phyloP scores from a whole-genome alignment of 352 stramenopile species.

The Pythium phragmitis region DNA sequence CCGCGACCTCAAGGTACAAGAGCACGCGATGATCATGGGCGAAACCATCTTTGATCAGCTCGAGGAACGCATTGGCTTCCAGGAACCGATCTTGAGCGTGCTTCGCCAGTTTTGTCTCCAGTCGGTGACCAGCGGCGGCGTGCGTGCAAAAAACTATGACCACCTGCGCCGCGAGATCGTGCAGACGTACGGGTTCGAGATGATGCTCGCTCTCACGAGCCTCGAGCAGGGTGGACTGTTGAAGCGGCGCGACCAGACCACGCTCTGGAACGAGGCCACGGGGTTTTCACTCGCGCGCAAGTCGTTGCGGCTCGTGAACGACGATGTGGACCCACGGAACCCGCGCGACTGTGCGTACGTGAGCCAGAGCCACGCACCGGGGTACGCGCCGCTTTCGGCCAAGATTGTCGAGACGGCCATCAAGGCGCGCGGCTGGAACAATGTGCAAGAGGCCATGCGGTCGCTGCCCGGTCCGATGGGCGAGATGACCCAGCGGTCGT shows the following conservation, averaged over 20 bases:
- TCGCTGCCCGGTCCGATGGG: conserved; percentile 77
- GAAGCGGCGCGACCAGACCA: conserved; percentile 67
- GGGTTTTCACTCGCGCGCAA: conserved; percentile 88
- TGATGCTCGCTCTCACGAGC: conserved; percentile 90
- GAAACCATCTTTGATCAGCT: conserved; percentile 94
- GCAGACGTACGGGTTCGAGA: conserved; percentile 97
- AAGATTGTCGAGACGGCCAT: conserved; percentile 91
- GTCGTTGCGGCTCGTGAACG: conserved; percentile 93
- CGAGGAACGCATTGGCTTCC: conserved; percentile 94
- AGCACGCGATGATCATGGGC: conserved; percentile 95
- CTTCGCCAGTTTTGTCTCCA: conserved; percentile 94
- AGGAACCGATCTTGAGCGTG: conserved; percentile 90
- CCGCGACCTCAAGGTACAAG: conserved; percentile 93
- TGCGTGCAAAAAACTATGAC: conserved; percentile 95
- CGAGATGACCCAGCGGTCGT: conserved; percentile 66
- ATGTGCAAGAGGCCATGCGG: conserved; percentile 80
- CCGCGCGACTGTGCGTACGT: conserved; percentile 95
- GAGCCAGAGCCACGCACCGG: conserved; percentile 69
- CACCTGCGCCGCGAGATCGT: conserved; percentile 92
- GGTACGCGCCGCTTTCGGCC: conserved; percentile 93
- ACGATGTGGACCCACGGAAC: conserved; percentile 92
- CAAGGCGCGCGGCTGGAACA: conserved; percentile 73
- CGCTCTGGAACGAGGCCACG: conserved; percentile 73
- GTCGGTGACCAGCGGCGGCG: conserved; percentile 90
- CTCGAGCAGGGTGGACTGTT: conserved; percentile 94